A percentile compares a stretch with the other conserved stretches of the same genome.
Conservation (phyloP, 805 yeast species). For the Wickerhamomyces bovis region DNA sequence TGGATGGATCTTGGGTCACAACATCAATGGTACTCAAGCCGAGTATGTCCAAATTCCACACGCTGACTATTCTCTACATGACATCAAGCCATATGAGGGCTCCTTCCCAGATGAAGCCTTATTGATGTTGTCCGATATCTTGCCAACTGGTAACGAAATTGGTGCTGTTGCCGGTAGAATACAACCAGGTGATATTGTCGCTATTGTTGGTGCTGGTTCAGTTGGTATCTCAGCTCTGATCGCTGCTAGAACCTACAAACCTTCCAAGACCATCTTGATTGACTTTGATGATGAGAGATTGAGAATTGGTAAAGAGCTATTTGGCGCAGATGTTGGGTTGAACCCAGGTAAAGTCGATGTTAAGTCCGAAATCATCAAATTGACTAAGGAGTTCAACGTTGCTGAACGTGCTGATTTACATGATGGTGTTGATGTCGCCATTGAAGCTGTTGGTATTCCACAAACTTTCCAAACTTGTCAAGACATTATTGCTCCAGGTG, state of each 20-base stretch:
- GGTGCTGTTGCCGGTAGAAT: conserved; percentile 54
- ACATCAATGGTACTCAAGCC: conserved; percentile 65
- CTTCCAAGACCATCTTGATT: conserved; percentile 49
- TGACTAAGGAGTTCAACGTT: conserved; percentile 22
- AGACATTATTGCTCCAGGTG: conserved; percentile 49
- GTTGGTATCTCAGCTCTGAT: conserved; percentile 60
- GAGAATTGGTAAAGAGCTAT: conserved; percentile 45
- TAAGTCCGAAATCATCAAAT: conserved; percentile 30
- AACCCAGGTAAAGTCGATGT: conserved; percentile 44
- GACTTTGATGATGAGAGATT: conserved; percentile 56
- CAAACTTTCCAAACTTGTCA: conserved; percentile 55
- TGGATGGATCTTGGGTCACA: conserved; percentile 49
- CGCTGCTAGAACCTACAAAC: conserved; percentile 47
- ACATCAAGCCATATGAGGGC: conserved; percentile 27
- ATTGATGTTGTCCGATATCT: conserved; percentile 56
- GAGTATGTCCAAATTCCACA: conserved; percentile 52
- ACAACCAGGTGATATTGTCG: conserved; percentile 50
- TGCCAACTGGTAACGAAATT: conserved; percentile 64
- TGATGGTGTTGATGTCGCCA: conserved; percentile 54
- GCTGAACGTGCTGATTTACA: conserved; percentile 27
- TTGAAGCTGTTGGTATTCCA: conserved; percentile 62
- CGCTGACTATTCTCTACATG: conserved; percentile 35
- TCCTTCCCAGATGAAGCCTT: conserved; percentile 41
- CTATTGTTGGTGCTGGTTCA: conserved; percentile 64
- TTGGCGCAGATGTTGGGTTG: conserved; percentile 55